Evolutionary conservation across 2,329 filamentous ascomycete genomes (phyloP).

Genomic region (Fusarium robinianum): DNA sequence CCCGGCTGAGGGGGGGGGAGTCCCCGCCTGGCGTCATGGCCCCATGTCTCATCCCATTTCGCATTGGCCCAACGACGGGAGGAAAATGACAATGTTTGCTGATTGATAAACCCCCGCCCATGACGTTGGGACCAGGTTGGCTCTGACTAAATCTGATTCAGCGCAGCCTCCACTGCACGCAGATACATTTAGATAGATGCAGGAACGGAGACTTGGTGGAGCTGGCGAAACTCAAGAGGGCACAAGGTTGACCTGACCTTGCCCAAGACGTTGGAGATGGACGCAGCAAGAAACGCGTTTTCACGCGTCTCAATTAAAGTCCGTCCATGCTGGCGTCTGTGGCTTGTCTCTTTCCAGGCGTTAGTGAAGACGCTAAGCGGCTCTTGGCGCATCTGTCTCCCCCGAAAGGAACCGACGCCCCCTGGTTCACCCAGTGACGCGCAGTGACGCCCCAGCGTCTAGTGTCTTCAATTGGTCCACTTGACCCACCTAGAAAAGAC

Average conservation of each 20-base stretch:
- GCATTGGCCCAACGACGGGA: constrained; percentile 31
- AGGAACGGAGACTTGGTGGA: constrained; percentile 14
- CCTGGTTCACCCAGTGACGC: constrained; percentile 32
- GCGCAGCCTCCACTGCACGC: constrained; percentile 26
- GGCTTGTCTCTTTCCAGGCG: constrained; percentile 28
- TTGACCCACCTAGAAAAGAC: constrained; percentile 32
- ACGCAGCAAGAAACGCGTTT: constrained; percentile 30
- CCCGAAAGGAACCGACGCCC: constrained; percentile 23
- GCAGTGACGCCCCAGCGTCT: constrained; percentile 22
- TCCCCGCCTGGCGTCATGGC: constrained; percentile 21
- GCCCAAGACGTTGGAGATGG: constrained; percentile 23
- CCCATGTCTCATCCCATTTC: constrained; percentile 19
- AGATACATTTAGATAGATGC: constrained; percentile 11
- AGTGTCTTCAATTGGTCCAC: constrained; percentile 34
- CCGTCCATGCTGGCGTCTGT: constrained; percentile 26
- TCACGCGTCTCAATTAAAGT: constrained; percentile 28
- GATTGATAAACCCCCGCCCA: constrained; percentile 40
- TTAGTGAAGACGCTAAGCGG: constrained; percentile 19
- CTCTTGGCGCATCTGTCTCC: constrained; percentile 20
- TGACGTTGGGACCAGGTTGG: too few relatives aligned
- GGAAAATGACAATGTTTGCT: constrained; percentile 36
- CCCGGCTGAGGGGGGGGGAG: constrained; percentile 11
- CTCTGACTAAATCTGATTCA: constrained; percentile 36
- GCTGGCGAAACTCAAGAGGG: constrained; percentile 9
- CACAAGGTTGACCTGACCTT: constrained; percentile 13